Evolutionary conservation across 73 alveolate genomes (phyloP).

Genomic region (Blepharisma japonicum): DNA sequence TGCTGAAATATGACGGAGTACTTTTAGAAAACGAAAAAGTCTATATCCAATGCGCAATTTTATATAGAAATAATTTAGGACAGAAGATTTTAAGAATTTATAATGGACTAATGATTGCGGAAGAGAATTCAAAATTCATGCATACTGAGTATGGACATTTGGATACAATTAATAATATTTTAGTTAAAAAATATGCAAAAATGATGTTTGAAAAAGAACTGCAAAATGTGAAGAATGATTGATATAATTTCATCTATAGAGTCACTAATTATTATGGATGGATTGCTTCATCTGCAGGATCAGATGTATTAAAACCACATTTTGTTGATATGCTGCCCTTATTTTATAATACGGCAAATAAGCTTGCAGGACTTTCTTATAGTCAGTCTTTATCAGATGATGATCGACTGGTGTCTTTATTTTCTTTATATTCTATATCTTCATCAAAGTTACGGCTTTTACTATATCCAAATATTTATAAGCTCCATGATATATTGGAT

Average conservation of each 20-base stretch:
- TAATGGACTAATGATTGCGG: constrained; percentile 35
- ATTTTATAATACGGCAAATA: constrained; percentile 40
- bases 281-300: constrained; percentile 30
- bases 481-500: constrained; percentile 12
- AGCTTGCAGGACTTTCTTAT: constrained; percentile 30
- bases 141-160: constrained; percentile 40
- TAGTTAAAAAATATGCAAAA: constrained; percentile 24
- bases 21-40: constrained; percentile 32
- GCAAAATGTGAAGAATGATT: constrained; percentile 28
- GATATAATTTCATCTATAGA: constrained; percentile 29
- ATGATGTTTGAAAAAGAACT: constrained; percentile 35
- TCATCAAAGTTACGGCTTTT: constrained; percentile 32
- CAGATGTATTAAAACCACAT: constrained; percentile 51
- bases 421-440: constrained; percentile 36
- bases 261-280: constrained; percentile 4
- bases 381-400: not conserved
- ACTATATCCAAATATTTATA: constrained; percentile 48
- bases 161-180: constrained; percentile 36
- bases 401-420: constrained; percentile 28
- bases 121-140: constrained; percentile 11
- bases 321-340: constrained; percentile 36
- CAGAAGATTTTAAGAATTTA: constrained; percentile 50
- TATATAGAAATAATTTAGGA: constrained; percentile 44
- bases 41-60: constrained; percentile 48
- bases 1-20: constrained; percentile 36